Conservation (phyloP, 805 yeast species). For the Hanseniaspora jakobsenii region DNA sequence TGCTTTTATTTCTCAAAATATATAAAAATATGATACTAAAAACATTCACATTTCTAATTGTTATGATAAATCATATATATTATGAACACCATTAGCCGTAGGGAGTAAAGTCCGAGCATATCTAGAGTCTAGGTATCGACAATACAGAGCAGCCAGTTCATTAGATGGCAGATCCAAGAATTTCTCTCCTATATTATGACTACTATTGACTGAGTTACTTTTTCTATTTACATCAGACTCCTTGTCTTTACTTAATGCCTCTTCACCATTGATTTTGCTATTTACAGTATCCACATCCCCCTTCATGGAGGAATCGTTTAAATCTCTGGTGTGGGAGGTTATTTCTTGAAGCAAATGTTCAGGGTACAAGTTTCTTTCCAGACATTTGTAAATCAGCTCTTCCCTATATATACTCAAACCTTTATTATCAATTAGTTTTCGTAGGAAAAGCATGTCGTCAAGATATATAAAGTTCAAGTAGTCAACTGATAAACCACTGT, state of each 20-base stretch:
- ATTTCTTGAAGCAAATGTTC: no score
- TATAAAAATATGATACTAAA: not conserved
- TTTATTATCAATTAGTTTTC: not conserved
- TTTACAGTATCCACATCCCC: no score
- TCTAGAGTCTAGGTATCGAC: constrained; percentile 6
- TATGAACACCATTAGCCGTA: constrained; percentile 11
- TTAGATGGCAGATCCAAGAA: not conserved
- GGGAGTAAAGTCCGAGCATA: constrained; percentile 6
- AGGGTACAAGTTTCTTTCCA: constrained; percentile 8
- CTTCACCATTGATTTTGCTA: no score
- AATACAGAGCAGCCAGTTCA: not conserved
- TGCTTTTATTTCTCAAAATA: no score
- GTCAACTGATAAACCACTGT: no score
- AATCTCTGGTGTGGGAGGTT: no score
- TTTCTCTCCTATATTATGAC: no score
- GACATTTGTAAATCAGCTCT: constrained; percentile 12
- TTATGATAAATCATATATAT: constrained; percentile 10
- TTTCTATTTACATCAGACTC: no score
- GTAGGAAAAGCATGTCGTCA: constrained; percentile 9
- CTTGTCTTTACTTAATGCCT: no score
- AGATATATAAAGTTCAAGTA: constrained; percentile 6
- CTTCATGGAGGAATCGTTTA: no score
- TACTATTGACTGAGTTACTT: no score
- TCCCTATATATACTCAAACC: constrained; percentile 8
- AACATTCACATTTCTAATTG: not conserved